Percentiles rank a stretch among this genome's conserved stretches.
Conservation (phyloP, 2,329 filamentous ascomycete species). For the Aspergillus niger region DNA sequence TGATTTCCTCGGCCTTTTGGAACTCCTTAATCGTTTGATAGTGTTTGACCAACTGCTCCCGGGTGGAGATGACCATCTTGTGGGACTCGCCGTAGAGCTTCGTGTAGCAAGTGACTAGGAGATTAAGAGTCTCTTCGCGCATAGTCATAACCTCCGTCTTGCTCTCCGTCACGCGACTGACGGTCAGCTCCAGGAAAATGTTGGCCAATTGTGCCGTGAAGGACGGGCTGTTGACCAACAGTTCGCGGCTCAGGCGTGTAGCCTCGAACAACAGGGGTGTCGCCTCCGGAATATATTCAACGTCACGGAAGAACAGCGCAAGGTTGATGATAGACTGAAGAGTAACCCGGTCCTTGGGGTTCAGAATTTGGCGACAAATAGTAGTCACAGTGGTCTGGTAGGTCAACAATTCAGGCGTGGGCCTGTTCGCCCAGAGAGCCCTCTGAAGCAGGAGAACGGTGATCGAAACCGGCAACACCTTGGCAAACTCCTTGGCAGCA, state of each 20-base stretch:
- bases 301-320: conserved; percentile 46
- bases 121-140: conserved; percentile 50
- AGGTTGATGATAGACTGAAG: conserved; percentile 45
- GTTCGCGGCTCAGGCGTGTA: conserved; percentile 41
- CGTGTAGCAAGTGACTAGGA: conserved; percentile 53
- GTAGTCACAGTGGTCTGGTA: conserved; percentile 32
- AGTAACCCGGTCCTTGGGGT: conserved; percentile 45
- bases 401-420: conserved; percentile 33
- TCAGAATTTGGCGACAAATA: conserved; percentile 36
- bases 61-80: conserved; percentile 48
- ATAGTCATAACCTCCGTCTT: conserved; percentile 38
- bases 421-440: conserved; percentile 48
- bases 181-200: conserved; percentile 49
- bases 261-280: conserved; percentile 49
- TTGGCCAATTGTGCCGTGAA: conserved; percentile 51
- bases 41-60: conserved; percentile 51
- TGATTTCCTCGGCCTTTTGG: conserved; percentile 45
- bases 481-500: conserved; percentile 49
- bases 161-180: conserved; percentile 31
- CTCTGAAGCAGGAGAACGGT: conserved; percentile 51
- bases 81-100: conserved; percentile 50
- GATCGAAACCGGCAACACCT: conserved; percentile 50
- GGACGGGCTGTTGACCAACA: conserved; percentile 46
- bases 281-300: conserved; percentile 30
- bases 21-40: conserved; percentile 53